Conservation (phyloP, 345 rosid species). For the Rhodamnia rubescens region DNA sequence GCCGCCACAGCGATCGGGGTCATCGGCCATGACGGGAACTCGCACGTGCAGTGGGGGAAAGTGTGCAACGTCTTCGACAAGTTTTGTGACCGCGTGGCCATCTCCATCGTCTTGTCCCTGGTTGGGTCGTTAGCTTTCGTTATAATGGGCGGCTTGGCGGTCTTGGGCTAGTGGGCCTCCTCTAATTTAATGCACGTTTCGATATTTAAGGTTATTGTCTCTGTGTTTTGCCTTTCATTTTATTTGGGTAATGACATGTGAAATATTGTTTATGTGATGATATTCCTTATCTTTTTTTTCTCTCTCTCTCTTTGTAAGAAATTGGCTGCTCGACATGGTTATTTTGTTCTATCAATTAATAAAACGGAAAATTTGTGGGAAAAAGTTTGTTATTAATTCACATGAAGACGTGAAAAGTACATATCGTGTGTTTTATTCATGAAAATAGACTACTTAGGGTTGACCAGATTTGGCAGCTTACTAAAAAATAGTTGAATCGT, state of each 20-base stretch:
- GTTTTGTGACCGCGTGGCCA: conserved; percentile 41
- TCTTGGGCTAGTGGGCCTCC: background rate
- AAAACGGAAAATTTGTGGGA: background rate
- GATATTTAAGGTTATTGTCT: background rate
- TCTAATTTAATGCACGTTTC: background rate
- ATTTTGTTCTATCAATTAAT: background rate
- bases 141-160: background rate
- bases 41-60: conserved; percentile 48
- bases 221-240: background rate
- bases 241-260: background rate
- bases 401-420: background rate
- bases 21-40: conserved; percentile 49
- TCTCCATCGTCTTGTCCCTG: conserved; percentile 20
- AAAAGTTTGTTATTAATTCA: background rate
- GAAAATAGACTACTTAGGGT: no score
- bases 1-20: conserved; percentile 48
- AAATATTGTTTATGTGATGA: background rate
- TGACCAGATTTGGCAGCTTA: background rate
- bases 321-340: background rate
- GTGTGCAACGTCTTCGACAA: conserved; percentile 45
- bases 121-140: conserved; percentile 33
- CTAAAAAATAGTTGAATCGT: background rate
- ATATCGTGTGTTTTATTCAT: no score
- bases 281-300: background rate
- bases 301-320: background rate